Percentiles rank a stretch among this genome's conserved stretches.
Evolutionary conservation across 192 early-diverging fungal species (phyloP).

Genomic region (Coemansia sp.): DNA sequence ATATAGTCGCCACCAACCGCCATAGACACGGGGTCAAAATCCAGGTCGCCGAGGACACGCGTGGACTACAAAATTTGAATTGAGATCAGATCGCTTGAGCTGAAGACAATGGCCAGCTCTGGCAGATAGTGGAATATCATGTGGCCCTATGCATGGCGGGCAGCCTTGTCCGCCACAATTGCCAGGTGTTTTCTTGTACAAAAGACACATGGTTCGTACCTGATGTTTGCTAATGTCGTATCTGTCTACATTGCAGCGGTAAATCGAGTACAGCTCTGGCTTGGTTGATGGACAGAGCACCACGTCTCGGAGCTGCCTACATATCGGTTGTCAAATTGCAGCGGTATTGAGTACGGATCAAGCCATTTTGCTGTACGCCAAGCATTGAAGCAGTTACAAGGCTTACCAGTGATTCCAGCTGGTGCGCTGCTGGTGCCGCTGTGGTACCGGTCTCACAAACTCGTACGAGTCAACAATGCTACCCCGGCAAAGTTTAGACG

Average conservation of each 20-base stretch:
- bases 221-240: conserved; percentile 57
- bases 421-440: conserved; percentile 71
- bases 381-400: background rate
- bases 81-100: background rate
- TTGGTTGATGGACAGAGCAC: conserved; percentile 71
- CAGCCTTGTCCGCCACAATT: background rate
- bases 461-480: conserved; percentile 52
- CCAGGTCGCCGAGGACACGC: conserved; percentile 68
- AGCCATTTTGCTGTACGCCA: background rate
- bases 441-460: conserved; percentile 70
- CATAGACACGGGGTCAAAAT: conserved; percentile 78
- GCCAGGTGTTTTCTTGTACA: background rate
- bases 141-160: conserved; percentile 7
- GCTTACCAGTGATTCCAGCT: conserved; percentile 91
- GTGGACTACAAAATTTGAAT: conserved; percentile 44
- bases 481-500: conserved; percentile 23
- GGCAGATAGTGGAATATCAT: conserved; percentile 14
- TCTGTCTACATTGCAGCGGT: conserved; percentile 52
- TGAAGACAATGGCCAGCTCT: background rate
- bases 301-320: conserved; percentile 91
- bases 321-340: background rate
- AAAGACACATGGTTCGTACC: conserved; percentile 11
- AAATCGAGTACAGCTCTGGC: conserved; percentile 78
- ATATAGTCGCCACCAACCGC: conserved; percentile 77
- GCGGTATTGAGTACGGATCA: background rate